Evolutionary conservation across 768 basidiomycete species (phyloP).

Genomic region (Tylopilus vinaceipallidus): DNA sequence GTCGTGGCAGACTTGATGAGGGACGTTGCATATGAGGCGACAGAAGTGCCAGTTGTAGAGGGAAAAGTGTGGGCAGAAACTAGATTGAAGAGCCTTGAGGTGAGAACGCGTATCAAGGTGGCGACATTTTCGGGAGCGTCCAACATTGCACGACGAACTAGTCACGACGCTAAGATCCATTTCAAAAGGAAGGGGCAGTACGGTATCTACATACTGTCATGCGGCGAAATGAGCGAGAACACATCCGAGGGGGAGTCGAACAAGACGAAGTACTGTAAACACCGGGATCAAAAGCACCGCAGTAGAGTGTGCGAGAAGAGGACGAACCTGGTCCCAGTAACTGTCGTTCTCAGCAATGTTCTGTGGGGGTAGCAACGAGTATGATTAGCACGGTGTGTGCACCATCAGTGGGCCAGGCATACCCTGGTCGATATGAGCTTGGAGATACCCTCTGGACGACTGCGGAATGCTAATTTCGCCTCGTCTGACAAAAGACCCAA

Average conservation of each 20-base stretch:
- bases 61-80: slow-evolving; percentile 83
- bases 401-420: slow-evolving; percentile 30
- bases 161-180: slow-evolving; percentile 7
- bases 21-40: slow-evolving; percentile 66
- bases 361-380: slow-evolving; percentile 36
- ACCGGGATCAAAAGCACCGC: background rate
- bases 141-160: slow-evolving; percentile 79
- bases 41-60: slow-evolving; percentile 49
- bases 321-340: slow-evolving; percentile 88
- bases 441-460: slow-evolving; percentile 74
- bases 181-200: background rate
- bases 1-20: slow-evolving; percentile 58
- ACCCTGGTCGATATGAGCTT: slow-evolving; percentile 75
- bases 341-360: slow-evolving; percentile 70
- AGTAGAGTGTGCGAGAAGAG: background rate
- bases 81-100: slow-evolving; percentile 68
- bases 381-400: slow-evolving; percentile 2
- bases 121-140: slow-evolving; percentile 86
- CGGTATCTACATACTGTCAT: slow-evolving; percentile 62
- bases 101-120: slow-evolving; percentile 72
- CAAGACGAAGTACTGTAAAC: slow-evolving; percentile 66
- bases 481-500: slow-evolving; percentile 83
- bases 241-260: slow-evolving; percentile 92
- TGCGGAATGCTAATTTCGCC: slow-evolving; percentile 86
- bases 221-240: slow-evolving; percentile 82